These are phyloP conservation scores for Rhizopogon vesiculosus DNA, from an alignment of 768 basidiomycete species.

Conservation along the genomic window DNA sequence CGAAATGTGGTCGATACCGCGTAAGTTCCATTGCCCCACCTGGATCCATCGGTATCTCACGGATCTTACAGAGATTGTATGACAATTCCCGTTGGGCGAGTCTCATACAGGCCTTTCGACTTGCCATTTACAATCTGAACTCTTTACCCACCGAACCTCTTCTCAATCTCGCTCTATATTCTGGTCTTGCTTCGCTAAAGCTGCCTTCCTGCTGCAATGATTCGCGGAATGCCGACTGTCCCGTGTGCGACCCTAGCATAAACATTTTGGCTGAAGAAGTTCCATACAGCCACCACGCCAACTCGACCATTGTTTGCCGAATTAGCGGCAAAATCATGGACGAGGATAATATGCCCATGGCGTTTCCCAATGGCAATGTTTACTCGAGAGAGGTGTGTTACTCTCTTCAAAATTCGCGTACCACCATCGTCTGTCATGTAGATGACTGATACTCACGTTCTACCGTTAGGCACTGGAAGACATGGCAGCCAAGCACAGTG, in stretches of 20 bases:
- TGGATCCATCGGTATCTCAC: conserved; percentile 1
- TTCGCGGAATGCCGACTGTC: conserved; percentile 80
- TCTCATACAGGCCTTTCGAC: conserved; percentile 75
- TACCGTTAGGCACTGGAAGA: conserved; percentile 70
- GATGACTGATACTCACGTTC: conserved; percentile 8
- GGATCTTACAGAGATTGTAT: conserved; percentile 65
- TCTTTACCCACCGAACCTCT: conserved; percentile 84
- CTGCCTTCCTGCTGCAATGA: conserved; percentile 76
- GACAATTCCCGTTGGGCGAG: conserved; percentile 72
- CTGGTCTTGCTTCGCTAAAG: conserved; percentile 88
- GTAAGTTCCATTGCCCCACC: conserved; percentile 34
- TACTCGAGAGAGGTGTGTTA: conserved; percentile 83
- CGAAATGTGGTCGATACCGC: conserved; percentile 75
- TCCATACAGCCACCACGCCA: conserved; percentile 89
- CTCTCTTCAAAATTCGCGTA: background rate
- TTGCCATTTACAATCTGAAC: conserved; percentile 84
- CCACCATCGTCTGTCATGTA: conserved; percentile 3
- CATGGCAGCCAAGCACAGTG: conserved; percentile 78
- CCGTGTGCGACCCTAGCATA: conserved; percentile 79
- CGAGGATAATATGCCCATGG: conserved; percentile 89
- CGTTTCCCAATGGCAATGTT: conserved; percentile 86
- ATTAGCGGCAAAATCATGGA: conserved; percentile 94
- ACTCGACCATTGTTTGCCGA: conserved; percentile 91
- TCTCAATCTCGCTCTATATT: conserved; percentile 83
- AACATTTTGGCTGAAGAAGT: conserved; percentile 80